Evolutionary conservation across 1,139 yeast genomes (phyloP).

Genomic region (Candida sp.): DNA sequence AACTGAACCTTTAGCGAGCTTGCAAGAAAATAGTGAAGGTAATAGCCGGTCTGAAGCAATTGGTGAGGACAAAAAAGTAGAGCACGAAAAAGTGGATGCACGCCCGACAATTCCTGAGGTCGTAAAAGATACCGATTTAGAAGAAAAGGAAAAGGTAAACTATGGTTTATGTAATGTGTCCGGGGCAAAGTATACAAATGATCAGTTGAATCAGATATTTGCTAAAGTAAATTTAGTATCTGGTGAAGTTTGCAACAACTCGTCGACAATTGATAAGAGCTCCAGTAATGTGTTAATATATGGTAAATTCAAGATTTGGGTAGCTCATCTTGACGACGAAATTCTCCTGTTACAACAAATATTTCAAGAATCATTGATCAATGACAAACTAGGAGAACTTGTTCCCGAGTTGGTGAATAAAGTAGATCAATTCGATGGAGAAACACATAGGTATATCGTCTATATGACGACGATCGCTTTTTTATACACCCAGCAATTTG

Average conservation of each 20-base stretch:
- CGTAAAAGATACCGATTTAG: no score
- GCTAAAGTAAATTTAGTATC: neutral
- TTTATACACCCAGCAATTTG: slow-evolving; percentile 6
- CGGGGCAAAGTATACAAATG: neutral
- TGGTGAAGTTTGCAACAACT: neutral
- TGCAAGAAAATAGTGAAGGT: no score
- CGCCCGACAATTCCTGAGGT: no score
- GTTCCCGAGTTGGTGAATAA: slow-evolving; percentile 4
- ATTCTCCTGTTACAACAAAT: slow-evolving; percentile 6
- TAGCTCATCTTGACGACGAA: slow-evolving; percentile 9
- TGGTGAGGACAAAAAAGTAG: no score
- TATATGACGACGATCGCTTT: slow-evolving; percentile 9
- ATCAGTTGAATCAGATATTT: neutral
- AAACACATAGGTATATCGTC: slow-evolving; percentile 10
- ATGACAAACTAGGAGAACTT: neutral
- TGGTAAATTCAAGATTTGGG: slow-evolving; percentile 12
- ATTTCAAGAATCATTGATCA: slow-evolving; percentile 1
- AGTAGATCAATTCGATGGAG: slow-evolving; percentile 8
- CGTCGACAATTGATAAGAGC: neutral
- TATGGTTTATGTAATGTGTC: neutral
- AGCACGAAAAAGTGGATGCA: no score
- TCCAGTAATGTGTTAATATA: slow-evolving; percentile 9
- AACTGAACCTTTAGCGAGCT: no score
- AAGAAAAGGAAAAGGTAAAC: no score
- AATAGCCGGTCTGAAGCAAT: no score